A percentile compares a stretch with the other conserved stretches of the same genome.
phyloP scores from a whole-genome alignment of 352 stramenopile species.

The Elongisporangium undulatum region DNA sequence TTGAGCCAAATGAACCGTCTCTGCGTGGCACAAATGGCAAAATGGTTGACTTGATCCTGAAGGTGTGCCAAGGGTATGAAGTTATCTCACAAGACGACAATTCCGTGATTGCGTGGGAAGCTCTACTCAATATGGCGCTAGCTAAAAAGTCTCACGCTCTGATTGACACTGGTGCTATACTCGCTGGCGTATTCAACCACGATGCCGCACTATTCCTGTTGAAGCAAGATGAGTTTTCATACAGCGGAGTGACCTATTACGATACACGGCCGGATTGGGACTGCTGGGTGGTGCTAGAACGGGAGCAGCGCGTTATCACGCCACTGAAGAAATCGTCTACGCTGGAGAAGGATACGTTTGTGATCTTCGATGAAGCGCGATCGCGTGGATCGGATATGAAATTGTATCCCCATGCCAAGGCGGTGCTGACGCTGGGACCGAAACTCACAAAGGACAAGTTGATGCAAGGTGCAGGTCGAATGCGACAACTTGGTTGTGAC shows the following conservation, averaged over 20 bases:
- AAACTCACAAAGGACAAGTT: constrained; percentile 91
- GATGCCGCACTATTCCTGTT: constrained; percentile 55
- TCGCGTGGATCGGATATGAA: constrained; percentile 89
- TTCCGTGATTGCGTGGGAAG: constrained; percentile 33
- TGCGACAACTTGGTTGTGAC: constrained; percentile 68
- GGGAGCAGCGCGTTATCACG: constrained; percentile 28
- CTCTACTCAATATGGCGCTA: constrained; percentile 34
- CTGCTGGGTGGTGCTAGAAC: constrained; percentile 80
- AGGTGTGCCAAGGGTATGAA: constrained; percentile 27
- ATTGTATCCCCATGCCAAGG: constrained; percentile 48
- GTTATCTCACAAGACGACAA: constrained; percentile 9
- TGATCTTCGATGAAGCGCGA: constrained; percentile 89
- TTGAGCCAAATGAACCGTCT: constrained; percentile 39
- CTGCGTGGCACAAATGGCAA: constrained; percentile 78
- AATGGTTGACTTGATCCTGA: constrained; percentile 80
- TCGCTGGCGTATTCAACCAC: constrained; percentile 58
- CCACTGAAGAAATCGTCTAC: constrained; percentile 63
- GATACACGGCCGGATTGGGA: constrained; percentile 43
- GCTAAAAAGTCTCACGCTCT: constrained; percentile 47
- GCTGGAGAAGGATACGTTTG: constrained; percentile 80
- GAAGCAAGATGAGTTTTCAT: constrained; percentile 12
- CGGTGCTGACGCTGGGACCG: constrained; percentile 80
- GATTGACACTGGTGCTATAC: constrained; percentile 84
- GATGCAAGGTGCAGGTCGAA: constrained; percentile 87
- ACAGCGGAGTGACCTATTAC: constrained; percentile 81